Base-by-base conservation (phyloP, 345 rosid genomes). In the Gossypium ekmanianum region DNA sequence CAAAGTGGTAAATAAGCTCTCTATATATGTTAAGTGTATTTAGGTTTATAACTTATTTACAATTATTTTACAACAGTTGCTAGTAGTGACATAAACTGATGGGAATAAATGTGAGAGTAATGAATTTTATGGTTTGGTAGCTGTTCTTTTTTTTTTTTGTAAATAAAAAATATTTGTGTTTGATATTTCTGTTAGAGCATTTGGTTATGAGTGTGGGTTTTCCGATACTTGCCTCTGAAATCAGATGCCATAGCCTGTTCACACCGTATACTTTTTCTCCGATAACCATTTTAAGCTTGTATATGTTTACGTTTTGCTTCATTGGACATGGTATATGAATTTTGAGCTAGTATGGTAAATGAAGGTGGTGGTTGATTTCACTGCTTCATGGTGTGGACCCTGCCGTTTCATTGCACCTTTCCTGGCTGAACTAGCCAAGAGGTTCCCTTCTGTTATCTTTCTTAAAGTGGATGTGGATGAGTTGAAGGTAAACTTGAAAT, bases 331-430 rank as follows among this genome's bases (percentile, higher is more conserved):
- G 48, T 12, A 9, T 59, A 22, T 59, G 67, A 69, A 5, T 14
- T 27, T 12, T 73, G 10, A 56, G 13, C 18, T 58, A 24, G 9
- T 9, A 26, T 73, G 65, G 65, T 54, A 39, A 43, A 44, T 24
- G 24, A 79, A 92, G 97, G 87, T 88, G 67, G 94, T 91, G 69
- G 87, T 91, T 63, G 94, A 89, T 84, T 91, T 91, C 81, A 90
- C 97, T 66, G 94, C 97, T 45, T 81, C 97, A 7, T 91, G 93
- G 94, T 89, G 94, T 22, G 92, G 90, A 69, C 94, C 97, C 12
- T 88, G 97, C 78, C 94, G 94, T 39, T 61, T 87, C 73, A 90
- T 91, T 11, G 76, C 94, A 39, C 94, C 97, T 27, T 82, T 88
- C 80, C 80, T 90, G 62, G 80, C 84, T 67, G 97, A 91, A 75